A percentile compares a stretch with the other conserved stretches of the same genome.
Evolutionary conservation across 2,329 filamentous ascomycete genomes (phyloP).

Genomic region (Ceratocystis variospora): DNA sequence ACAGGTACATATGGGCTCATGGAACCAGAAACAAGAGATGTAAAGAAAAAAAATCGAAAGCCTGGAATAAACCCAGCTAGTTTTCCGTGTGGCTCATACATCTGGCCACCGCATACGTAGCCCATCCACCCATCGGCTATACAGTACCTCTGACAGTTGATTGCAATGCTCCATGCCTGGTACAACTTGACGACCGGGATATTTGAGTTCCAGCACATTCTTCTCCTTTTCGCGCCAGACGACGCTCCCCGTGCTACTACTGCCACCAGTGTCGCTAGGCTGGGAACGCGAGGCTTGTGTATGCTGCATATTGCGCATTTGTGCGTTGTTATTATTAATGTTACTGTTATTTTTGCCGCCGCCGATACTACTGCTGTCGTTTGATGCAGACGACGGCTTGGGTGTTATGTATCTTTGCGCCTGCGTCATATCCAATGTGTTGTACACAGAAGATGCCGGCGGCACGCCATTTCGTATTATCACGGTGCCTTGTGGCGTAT

Average conservation of each 20-base stretch:
- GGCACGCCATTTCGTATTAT: slow-evolving; percentile 29
- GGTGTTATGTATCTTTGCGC: slow-evolving; percentile 1
- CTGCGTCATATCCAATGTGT: slow-evolving; percentile 17
- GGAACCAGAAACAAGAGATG: not conserved
- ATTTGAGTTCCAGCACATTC: slow-evolving; percentile 36
- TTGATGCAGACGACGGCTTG: slow-evolving; percentile 20
- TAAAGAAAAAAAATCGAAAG: not conserved
- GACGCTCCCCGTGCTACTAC: not conserved
- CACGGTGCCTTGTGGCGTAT: slow-evolving; percentile 41
- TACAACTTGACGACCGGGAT: slow-evolving; percentile 39
- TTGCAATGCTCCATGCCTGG: slow-evolving; percentile 86
- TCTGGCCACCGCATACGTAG: slow-evolving; percentile 57
- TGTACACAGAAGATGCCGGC: slow-evolving; percentile 6
- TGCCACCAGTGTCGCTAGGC: slow-evolving; percentile 29
- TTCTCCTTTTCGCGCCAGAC: slow-evolving; percentile 21
- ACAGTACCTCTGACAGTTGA: slow-evolving; percentile 78
- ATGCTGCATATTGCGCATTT: slow-evolving; percentile 58
- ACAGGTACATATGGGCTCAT: not conserved
- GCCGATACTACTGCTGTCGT: not conserved
- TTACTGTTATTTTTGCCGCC: not conserved
- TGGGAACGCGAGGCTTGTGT: slow-evolving; percentile 38
- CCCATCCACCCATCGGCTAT: slow-evolving; percentile 78
- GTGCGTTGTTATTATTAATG: not conserved
- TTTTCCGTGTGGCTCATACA: slow-evolving; percentile 22
- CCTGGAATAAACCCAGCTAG: not conserved